Evolutionary conservation across 257 asterid species (phyloP), one percentile per base, ranked within the genome.

Genomic region (Solanum clarkiae): DNA sequence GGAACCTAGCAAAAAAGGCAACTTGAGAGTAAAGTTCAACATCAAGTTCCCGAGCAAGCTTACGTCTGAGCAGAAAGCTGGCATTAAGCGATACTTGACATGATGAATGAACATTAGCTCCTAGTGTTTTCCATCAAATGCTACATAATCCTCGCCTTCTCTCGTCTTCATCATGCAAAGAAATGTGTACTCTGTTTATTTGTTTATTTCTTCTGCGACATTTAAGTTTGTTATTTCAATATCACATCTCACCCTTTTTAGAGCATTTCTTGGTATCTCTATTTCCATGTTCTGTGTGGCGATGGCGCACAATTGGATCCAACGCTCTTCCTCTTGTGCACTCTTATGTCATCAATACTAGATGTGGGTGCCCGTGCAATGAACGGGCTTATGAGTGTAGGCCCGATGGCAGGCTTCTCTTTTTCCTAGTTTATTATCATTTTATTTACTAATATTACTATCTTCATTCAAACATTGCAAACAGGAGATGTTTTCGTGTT

Each of bases 31-130:
- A 87, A 94, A 92, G 91, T 93, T 96, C 87, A 91, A 91, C 83
- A 91, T 96, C 80, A 96, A 92, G 91, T 94, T 93, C 86, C 99
- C 98, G 4, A 86, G 87, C 87, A 94, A 91, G 91, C 99, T 95
- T 86, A 92, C 95, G n/a, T 84, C 96, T 2, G 98, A 93, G 89
- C 99, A 96, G 92, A 96, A 96, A 89, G 83, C 90, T 24, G 99
- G 97, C 81, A 91, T 96, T 9, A 91, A 93, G 88, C 88, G 98
- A 83, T 90, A 93, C 24, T 86, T 96, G 53, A 83, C 94, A 56
- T 90, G 97, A 79, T 79, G 62, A 26, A 0, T 29, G 82, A 0
- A 53, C 63, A 53, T 53, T 53, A 79, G 65, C 65, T 51, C 18
- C 26, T 26, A 79, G 0, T 16, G 47, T 79, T 79, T 53, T 53